Evolutionary conservation across 2,329 filamentous ascomycete genomes (phyloP), one percentile per base, ranked within the genome.

Genomic region (Ophiocordyceps robertsii): DNA sequence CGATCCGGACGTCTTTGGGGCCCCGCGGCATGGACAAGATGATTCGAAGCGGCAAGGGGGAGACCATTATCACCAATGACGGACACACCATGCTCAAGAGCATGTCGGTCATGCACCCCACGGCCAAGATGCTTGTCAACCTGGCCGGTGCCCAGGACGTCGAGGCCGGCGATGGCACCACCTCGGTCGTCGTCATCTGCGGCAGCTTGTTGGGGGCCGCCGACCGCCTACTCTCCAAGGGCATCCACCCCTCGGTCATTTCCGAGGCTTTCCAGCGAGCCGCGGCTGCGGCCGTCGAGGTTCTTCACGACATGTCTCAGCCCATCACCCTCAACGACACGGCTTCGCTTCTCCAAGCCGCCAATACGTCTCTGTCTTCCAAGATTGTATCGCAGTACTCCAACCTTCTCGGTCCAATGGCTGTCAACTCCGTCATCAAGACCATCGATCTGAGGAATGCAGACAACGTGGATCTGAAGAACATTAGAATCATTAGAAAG

Each of bases 51-150:
- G 85, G 88, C 62, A 95, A 87, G 69, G 92, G 90, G 68, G 86
- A 94, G 66, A 95, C 89, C 45, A 92, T 96, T 64, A 98, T 98
- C 69, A 98, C 92, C 59, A 98, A 98, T 72, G 92, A 98, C 67
- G 92, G 92, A 63, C 94, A 93, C 70, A 98, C 92, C 44, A 98
- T 98, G 90, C 70, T 98, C 59, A 94, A 85, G 70, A 90, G 90
- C 72, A 96, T 98, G 92, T 84, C 86, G 51, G 92, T 98, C 52
- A 88, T 98, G 83, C 92, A 98, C 62, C 92, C 92, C n/a, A 94
- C 93, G 39, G 92, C 92, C 41, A 95, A 95, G 71, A 98, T 98
- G 92, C 75, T 98, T 53, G 92, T 98, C 57, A 89, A 98, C 64
- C 77, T 98, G 48, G 93, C 90, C 56, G 86, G 92, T 52, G 92